These are phyloP conservation scores for Penicillium salamii DNA, from an alignment of 495 filamentous ascomycete genomes.

Conservation along the genomic window DNA sequence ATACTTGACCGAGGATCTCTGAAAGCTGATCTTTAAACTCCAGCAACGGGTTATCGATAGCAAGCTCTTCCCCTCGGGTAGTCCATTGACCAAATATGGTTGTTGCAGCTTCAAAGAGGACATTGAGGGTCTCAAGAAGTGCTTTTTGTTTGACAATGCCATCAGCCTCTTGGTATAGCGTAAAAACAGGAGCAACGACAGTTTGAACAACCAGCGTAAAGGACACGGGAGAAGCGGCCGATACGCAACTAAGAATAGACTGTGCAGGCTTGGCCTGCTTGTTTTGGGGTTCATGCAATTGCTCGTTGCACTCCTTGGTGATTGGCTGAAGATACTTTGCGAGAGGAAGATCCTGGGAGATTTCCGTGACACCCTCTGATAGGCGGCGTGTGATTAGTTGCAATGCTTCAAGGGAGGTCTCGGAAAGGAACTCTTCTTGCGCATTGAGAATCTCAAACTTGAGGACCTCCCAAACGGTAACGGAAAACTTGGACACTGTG, in stretches of 20 bases:
- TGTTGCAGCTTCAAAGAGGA: conserved; percentile 56
- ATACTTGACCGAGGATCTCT: conserved; percentile 56
- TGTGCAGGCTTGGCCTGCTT: conserved; percentile 71
- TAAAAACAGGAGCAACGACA: conserved; percentile 57
- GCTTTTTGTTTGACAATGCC: conserved; percentile 66
- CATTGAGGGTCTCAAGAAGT: conserved; percentile 60
- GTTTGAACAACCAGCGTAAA: conserved; percentile 54
- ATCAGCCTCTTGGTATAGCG: conserved; percentile 62
- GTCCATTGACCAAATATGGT: conserved; percentile 58
- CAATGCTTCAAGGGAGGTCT: conserved; percentile 55
- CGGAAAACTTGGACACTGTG: conserved; percentile 65
- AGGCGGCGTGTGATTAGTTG: conserved; percentile 56
- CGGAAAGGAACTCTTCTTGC: conserved; percentile 67
- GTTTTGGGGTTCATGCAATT: conserved; percentile 71
- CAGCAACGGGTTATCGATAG: conserved; percentile 49
- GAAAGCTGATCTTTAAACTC: conserved; percentile 62
- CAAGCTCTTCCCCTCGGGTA: conserved; percentile 30
- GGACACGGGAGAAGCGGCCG: conserved; percentile 52
- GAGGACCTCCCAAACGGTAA: conserved; percentile 68
- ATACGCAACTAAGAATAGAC: conserved; percentile 57
- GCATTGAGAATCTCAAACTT: conserved; percentile 77
- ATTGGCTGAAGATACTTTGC: conserved; percentile 62
- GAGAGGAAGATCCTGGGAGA: conserved; percentile 50
- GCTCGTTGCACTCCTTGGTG: conserved; percentile 68
- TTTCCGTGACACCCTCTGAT: conserved; percentile 48